A percentile compares a stretch with the other conserved stretches of the same genome.
phyloP scores from a whole-genome alignment of 2,329 filamentous ascomycete genomes.

The Orbilia quercus region DNA sequence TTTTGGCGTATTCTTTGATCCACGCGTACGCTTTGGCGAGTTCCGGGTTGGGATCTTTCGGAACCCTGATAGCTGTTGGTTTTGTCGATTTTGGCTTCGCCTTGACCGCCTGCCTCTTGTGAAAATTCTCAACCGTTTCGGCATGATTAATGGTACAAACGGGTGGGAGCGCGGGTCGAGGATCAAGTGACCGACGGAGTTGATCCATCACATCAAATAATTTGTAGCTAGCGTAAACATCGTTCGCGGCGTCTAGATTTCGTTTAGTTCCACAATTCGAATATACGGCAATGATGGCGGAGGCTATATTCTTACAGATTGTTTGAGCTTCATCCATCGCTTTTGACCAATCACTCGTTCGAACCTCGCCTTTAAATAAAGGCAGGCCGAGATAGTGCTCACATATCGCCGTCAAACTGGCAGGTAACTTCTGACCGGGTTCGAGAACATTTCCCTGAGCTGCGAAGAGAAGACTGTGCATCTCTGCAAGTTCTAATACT shows the following conservation, averaged over 20 bases:
- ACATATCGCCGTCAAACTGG: slow-evolving; percentile 74
- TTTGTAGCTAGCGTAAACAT: slow-evolving; percentile 82
- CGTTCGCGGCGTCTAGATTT: slow-evolving; percentile 76
- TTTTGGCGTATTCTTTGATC: slow-evolving; percentile 54
- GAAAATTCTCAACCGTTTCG: slow-evolving; percentile 60
- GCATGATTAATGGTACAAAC: slow-evolving; percentile 73
- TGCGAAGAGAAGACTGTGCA: slow-evolving; percentile 79
- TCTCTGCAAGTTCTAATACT: slow-evolving; percentile 82
- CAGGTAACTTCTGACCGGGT: slow-evolving; percentile 75
- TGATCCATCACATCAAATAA: slow-evolving; percentile 78
- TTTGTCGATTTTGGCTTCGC: slow-evolving; percentile 31
- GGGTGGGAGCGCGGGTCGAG: slow-evolving; percentile 77
- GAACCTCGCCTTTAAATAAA: slow-evolving; percentile 78
- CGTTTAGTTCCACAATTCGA: slow-evolving; percentile 58
- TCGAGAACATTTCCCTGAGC: slow-evolving; percentile 66
- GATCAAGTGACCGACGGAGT: slow-evolving; percentile 73
- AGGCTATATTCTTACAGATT: slow-evolving; percentile 69
- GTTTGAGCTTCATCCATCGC: slow-evolving; percentile 74
- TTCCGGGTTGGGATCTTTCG: slow-evolving; percentile 51
- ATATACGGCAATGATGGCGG: slow-evolving; percentile 35
- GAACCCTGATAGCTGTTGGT: slow-evolving; percentile 32
- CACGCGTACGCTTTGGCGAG: slow-evolving; percentile 59
- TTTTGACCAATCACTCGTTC: slow-evolving; percentile 79
- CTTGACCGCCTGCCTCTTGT: slow-evolving; percentile 60
- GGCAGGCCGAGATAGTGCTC: slow-evolving; percentile 77